phyloP scores from a whole-genome alignment of 2,329 filamentous ascomycete genomes.

The Calonectria crousiana region DNA sequence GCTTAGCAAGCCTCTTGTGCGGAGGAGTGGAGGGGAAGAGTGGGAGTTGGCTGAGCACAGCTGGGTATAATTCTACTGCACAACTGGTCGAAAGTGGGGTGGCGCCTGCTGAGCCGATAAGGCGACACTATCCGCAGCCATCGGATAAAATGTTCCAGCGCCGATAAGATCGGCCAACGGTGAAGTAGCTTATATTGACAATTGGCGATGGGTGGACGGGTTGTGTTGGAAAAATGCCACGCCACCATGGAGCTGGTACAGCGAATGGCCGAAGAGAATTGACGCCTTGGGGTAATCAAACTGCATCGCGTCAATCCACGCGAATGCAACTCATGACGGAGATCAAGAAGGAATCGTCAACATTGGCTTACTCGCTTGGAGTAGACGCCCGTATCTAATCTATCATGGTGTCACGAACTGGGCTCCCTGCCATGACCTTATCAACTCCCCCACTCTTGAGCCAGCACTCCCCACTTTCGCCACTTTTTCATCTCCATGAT shows the following conservation, averaged over 20 bases:
- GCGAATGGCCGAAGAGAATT: not conserved
- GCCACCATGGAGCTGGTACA: no score
- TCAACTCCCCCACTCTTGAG: not conserved
- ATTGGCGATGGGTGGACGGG: not conserved
- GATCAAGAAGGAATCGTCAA: not conserved
- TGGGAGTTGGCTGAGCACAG: not conserved
- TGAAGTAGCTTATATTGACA: not conserved
- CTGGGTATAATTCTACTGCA: not conserved
- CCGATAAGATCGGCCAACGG: not conserved
- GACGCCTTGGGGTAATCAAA: not conserved
- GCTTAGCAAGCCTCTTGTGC: not conserved
- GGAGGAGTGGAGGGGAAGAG: slow-evolving; percentile 4
- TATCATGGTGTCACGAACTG: not conserved
- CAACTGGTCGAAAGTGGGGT: slow-evolving; percentile 1
- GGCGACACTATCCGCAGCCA: not conserved
- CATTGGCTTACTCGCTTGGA: not conserved
- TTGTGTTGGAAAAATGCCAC: no score
- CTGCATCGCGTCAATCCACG: not conserved
- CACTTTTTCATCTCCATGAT: not conserved
- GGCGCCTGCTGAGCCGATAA: not conserved
- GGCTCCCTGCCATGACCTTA: not conserved
- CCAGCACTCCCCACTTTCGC: not conserved
- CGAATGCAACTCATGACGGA: not conserved
- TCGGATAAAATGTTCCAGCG: not conserved
- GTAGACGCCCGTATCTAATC: slow-evolving; percentile 4